These are phyloP conservation scores for Cryptococcus sp. DNA, from an alignment of 1,284 basidiomycete species.

Conservation along the genomic window DNA sequence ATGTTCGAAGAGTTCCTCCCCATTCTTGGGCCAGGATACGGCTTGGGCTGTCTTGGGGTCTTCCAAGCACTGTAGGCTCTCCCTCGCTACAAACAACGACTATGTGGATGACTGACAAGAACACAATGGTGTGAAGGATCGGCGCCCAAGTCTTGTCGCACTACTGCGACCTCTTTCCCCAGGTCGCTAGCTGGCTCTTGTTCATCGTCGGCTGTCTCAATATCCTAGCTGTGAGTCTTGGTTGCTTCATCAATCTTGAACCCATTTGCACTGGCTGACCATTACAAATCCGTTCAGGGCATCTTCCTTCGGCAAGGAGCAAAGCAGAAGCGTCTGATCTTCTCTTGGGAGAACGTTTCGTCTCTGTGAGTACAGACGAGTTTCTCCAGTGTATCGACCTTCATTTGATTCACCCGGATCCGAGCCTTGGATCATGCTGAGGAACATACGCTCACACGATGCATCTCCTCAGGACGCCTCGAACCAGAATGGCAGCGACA, in stretches of 20 bases:
- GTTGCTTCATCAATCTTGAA: neutral
- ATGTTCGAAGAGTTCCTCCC: constrained; percentile 81
- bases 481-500: constrained; percentile 44
- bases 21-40: constrained; percentile 78
- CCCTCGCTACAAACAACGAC: neutral
- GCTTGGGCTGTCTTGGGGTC: constrained; percentile 75
- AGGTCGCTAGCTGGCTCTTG: constrained; percentile 80
- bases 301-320: constrained; percentile 42
- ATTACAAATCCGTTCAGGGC: constrained; percentile 29
- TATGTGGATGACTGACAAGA: too few relatives aligned
- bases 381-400: constrained; percentile 7
- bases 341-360: constrained; percentile 51
- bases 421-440: neutral
- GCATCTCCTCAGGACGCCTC: constrained; percentile 36
- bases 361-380: constrained; percentile 34
- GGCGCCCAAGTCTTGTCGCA: constrained; percentile 79
- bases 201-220: constrained; percentile 82
- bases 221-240: constrained; percentile 63
- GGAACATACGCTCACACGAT: neutral
- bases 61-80: constrained; percentile 71
- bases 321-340: constrained; percentile 45
- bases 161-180: constrained; percentile 72
- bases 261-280: neutral
- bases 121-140: constrained; percentile 52
- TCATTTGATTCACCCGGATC: neutral